Conservation (phyloP, 106 monocot genomes). For the Alisma plantagoaquatica region DNA sequence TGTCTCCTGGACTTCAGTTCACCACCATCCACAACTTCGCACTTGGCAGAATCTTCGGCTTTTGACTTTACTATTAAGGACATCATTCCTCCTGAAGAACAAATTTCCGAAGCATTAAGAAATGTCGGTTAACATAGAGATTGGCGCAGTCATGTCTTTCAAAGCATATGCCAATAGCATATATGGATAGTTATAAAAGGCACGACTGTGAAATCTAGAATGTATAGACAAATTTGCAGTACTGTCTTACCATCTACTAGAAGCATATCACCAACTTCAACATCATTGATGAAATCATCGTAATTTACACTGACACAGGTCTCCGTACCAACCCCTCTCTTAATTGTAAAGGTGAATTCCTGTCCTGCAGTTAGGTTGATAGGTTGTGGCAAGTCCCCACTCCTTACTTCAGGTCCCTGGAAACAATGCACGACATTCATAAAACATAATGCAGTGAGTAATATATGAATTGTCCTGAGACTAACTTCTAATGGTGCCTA, state of each 20-base stretch:
- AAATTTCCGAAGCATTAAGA: neutral
- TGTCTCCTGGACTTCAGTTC: slow-evolving; percentile 86
- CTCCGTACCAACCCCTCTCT: slow-evolving; percentile 82
- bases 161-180: too few species aligned
- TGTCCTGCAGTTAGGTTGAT: slow-evolving; percentile 45
- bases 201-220: too few species aligned
- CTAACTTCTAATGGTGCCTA: too few species aligned
- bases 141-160: too few species aligned
- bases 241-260: slow-evolving; percentile 69
- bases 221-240: too few species aligned
- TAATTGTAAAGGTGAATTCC: too few species aligned
- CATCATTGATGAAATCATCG: slow-evolving; percentile 89
- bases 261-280: slow-evolving; percentile 85
- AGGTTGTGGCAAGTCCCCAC: slow-evolving; percentile 91
- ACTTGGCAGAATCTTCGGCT: slow-evolving; percentile 71
- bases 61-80: slow-evolving; percentile 76
- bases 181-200: too few species aligned
- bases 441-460: too few species aligned
- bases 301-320: slow-evolving; percentile 89
- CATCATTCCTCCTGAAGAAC: slow-evolving; percentile 85
- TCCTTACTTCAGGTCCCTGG: slow-evolving; percentile 91
- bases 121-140: too few species aligned
- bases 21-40: slow-evolving; percentile 93
- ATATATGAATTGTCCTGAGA: too few species aligned
- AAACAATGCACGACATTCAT: too few species aligned